Evolutionary conservation across 192 early-diverging fungal genomes (phyloP).

Genomic region (Rhizophagus sp.): DNA sequence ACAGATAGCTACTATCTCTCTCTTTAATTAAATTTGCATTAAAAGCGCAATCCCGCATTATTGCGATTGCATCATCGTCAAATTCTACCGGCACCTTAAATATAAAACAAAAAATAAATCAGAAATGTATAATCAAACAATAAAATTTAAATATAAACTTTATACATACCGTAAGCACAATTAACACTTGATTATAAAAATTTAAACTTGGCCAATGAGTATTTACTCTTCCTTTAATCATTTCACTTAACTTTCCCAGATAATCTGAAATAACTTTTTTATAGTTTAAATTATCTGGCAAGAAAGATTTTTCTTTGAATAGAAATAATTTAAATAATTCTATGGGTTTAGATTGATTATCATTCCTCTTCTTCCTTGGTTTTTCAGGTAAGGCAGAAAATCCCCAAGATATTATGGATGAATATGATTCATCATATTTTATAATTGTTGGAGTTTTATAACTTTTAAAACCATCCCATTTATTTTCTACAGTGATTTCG

Average conservation of each 20-base stretch:
- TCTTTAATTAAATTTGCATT: neutral
- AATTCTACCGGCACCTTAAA: neutral
- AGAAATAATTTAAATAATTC: slow-evolving; percentile 23
- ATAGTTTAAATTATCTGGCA: neutral
- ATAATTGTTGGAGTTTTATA: neutral
- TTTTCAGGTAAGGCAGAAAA: neutral
- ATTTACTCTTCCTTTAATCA: neutral
- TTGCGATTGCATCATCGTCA: neutral
- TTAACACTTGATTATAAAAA: neutral
- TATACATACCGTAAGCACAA: neutral
- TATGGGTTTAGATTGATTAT: neutral
- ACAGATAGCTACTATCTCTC: neutral
- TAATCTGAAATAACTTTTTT: slow-evolving; percentile 18
- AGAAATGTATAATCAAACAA: neutral
- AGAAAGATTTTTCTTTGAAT: neutral
- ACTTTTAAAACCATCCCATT: neutral
- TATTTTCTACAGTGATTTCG: neutral
- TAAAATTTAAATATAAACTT: neutral
- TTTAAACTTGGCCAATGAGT: neutral
- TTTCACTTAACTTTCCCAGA: neutral
- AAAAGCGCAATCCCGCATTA: slow-evolving; percentile 20
- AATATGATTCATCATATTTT: neutral
- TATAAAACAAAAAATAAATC: neutral
- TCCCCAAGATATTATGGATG: neutral
- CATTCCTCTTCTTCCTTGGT: neutral